Percentiles rank a stretch among this genome's conserved stretches.
These are phyloP conservation scores for Filosporella fistucella DNA, from an alignment of 495 filamentous ascomycete species.

Conservation along the genomic window DNA sequence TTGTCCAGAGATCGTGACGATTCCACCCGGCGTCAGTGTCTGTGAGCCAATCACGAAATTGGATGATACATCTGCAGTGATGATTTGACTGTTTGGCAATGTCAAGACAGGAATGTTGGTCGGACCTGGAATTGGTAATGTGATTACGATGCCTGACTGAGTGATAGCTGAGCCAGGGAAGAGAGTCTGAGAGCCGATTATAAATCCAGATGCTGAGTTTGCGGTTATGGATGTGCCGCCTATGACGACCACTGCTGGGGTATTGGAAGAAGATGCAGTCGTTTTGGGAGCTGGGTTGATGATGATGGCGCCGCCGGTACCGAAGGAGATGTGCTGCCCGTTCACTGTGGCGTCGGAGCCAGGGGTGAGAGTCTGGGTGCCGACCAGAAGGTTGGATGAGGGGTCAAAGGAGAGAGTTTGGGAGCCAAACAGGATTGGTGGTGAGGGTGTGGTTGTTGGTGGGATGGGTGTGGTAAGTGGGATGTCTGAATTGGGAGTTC, in stretches of 20 bases:
- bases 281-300: slow-evolving; percentile 8
- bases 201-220: slow-evolving; percentile 7
- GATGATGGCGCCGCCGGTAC: slow-evolving; percentile 10
- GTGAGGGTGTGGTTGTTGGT: background rate
- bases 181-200: slow-evolving; percentile 21
- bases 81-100: background rate
- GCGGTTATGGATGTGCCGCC: slow-evolving; percentile 15
- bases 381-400: slow-evolving; percentile 9
- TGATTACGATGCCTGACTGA: slow-evolving; percentile 7
- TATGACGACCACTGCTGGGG: slow-evolving; percentile 12
- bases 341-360: slow-evolving; percentile 13
- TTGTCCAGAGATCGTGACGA: slow-evolving; percentile 9
- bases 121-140: slow-evolving; percentile 4
- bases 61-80: slow-evolving; percentile 9
- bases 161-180: slow-evolving; percentile 17
- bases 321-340: slow-evolving; percentile 14
- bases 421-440: slow-evolving; percentile 16
- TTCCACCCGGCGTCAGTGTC: slow-evolving; percentile 13
- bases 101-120: background rate
- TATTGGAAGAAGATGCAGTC: background rate
- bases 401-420: slow-evolving; percentile 10
- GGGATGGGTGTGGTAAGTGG: background rate
- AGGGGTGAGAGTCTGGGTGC: slow-evolving; percentile 15
- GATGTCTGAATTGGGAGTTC: background rate
- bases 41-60: slow-evolving; percentile 14